Evolutionary conservation across 163 green algal species (phyloP), one percentile per base, ranked within the genome.

Genomic region (Chlamydomonas reinhardtii): DNA sequence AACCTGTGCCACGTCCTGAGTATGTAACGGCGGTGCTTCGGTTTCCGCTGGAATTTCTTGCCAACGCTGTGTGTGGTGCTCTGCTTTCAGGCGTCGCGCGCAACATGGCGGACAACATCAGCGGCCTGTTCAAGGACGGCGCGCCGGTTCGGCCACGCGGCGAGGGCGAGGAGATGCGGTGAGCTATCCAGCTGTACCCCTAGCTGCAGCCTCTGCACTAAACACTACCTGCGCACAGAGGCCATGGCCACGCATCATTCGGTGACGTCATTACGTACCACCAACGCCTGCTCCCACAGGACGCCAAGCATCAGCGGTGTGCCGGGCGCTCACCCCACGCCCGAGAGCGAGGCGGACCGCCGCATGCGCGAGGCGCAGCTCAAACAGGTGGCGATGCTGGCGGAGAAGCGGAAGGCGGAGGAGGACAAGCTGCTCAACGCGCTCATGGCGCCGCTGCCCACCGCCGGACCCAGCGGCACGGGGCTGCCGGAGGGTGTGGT

Each of bases 361-460:
- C 86, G 86, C 74, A 92, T 89, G 79, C 87, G 91, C 37, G 89
- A 94, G 84, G 75, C 90, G 83, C 90, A 93, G 90, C 78, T 87
- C 65, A 86, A 86, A 35, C 88, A 90, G 73, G 70, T 80, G 29
- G 56, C 56, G 12, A 73, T 87, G 35, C 70, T 87, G 61, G 82
- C 82, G 70, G 96, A 99, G 91, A 95, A 97, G 91, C 94, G 95
- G 78, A 93, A 89, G 77, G 84, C 89, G 59, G 96, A 98, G 85
- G 95, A 98, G 92, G 95, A 99, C 83, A 90, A 91, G 43, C 91
- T 99, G 75, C 90, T 99, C 31, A 74, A 71, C 4, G 91, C 92
- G 48, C 92, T 98, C 15, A 85, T 54, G 35, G 48, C 69, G 22
- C 48, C 79, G 52, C 79, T 71, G 66, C 79, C 79, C 19, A 85